Evolutionary conservation across 2,329 filamentous ascomycete genomes (phyloP).

Genomic region (Parastagonospora nodorum): DNA sequence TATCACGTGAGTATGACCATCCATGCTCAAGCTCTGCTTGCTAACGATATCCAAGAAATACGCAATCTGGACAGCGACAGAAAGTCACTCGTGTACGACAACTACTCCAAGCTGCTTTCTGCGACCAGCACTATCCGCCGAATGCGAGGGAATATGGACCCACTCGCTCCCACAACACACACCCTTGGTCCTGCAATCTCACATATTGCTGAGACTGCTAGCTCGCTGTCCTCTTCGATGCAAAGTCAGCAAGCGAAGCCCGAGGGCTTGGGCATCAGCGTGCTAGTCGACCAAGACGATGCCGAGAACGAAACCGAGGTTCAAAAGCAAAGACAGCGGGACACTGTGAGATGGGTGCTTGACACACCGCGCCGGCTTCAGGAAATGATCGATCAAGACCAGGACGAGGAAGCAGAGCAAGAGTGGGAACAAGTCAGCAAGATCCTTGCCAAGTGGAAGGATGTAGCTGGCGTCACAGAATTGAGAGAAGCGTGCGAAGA

Average conservation of each 20-base stretch:
- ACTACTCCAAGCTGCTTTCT: conserved; percentile 95
- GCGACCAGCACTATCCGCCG: conserved; percentile 94
- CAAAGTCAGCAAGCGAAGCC: conserved; percentile 30
- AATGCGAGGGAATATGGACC: conserved; percentile 84
- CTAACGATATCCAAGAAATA: conserved; percentile 62
- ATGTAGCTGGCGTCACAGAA: conserved; percentile 50
- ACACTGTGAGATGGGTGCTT: conserved; percentile 67
- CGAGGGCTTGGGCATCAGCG: conserved; percentile 30
- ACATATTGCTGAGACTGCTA: conserved; percentile 70
- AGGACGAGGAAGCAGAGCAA: conserved; percentile 62
- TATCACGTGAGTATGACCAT: conserved; percentile 51
- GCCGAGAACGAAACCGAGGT: conserved; percentile 29
- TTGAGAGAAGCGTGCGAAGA: conserved; percentile 46
- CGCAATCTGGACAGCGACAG: conserved; percentile 91
- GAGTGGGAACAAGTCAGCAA: conserved; percentile 53
- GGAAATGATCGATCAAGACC: conserved; percentile 63
- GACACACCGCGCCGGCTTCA: conserved; percentile 65
- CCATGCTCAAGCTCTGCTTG: conserved; percentile 2
- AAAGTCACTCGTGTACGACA: conserved; percentile 97
- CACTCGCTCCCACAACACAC: conserved; percentile 72
- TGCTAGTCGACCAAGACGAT: conserved; percentile 26
- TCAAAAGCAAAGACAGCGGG: conserved; percentile 50
- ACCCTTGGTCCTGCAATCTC: conserved; percentile 75
- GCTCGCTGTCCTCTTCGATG: conserved; percentile 47
- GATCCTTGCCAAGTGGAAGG: conserved; percentile 51